Conservation (phyloP, 805 yeast genomes). For the Cyberlindnera suaveolens region DNA sequence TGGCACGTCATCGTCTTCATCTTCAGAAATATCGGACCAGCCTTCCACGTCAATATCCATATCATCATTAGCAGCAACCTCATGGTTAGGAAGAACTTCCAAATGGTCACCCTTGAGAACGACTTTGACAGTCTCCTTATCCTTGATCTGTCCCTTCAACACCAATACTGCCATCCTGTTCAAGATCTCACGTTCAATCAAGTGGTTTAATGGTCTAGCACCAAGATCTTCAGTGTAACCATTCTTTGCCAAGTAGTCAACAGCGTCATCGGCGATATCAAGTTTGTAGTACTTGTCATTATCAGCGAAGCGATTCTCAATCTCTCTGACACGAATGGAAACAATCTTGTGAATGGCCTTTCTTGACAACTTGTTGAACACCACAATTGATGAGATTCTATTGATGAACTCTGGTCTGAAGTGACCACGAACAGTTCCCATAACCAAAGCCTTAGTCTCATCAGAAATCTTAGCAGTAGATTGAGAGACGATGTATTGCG, state of each 20-base stretch:
- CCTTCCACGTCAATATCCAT: slow-evolving; percentile 53
- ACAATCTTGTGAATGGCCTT: slow-evolving; percentile 92
- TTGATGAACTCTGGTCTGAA: slow-evolving; percentile 97
- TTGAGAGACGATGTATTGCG: slow-evolving; percentile 74
- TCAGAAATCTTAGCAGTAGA: slow-evolving; percentile 58
- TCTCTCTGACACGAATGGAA: slow-evolving; percentile 74
- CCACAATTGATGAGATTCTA: slow-evolving; percentile 88
- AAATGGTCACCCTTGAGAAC: slow-evolving; percentile 52
- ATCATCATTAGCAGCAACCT: slow-evolving; percentile 34
- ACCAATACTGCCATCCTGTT: slow-evolving; percentile 87
- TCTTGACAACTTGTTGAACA: slow-evolving; percentile 88
- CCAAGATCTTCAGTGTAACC: slow-evolving; percentile 94
- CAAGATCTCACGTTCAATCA: slow-evolving; percentile 83
- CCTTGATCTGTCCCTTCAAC: slow-evolving; percentile 78
- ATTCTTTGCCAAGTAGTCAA: slow-evolving; percentile 72
- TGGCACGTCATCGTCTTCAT: slow-evolving; percentile 23
- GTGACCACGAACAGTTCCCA: slow-evolving; percentile 78
- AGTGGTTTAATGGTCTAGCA: slow-evolving; percentile 92
- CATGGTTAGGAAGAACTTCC: slow-evolving; percentile 84
- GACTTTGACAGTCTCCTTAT: slow-evolving; percentile 80
- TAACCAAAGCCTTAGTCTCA: slow-evolving; percentile 68
- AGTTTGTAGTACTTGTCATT: slow-evolving; percentile 76
- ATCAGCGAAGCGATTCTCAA: slow-evolving; percentile 76
- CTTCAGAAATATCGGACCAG: slow-evolving; percentile 56
- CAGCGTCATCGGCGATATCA: slow-evolving; percentile 67